Evolutionary conservation across 1,284 basidiomycete genomes (phyloP).

Genomic region (Fomes fomentarius): DNA sequence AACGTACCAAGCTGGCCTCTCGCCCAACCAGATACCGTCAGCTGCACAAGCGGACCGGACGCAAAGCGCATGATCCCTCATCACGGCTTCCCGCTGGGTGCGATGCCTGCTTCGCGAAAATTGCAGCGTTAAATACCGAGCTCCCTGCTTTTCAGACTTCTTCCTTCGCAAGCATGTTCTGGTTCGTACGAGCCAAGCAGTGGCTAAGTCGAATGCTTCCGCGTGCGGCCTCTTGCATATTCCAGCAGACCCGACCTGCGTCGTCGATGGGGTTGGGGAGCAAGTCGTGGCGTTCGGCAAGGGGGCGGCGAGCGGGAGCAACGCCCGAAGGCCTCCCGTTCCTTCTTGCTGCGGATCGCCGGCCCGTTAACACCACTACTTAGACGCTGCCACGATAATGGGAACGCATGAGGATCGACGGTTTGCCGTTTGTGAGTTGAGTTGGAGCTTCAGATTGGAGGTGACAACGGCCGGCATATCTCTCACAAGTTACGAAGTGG

Average conservation of each 20-base stretch:
- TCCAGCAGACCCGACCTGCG: too few species aligned
- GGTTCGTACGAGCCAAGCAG: too few species aligned
- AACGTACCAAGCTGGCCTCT: background rate
- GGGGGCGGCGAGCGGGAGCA: background rate
- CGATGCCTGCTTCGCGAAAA: constrained; percentile 4
- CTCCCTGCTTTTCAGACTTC: too few species aligned
- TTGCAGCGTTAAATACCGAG: too few species aligned
- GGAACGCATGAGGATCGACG: too few species aligned
- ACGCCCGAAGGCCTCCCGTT: background rate
- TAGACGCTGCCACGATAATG: background rate
- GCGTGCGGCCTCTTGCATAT: too few species aligned
- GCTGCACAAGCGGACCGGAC: constrained; percentile 7
- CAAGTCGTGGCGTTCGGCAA: background rate
- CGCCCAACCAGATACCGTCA: constrained; percentile 11
- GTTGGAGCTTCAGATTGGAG: too few species aligned
- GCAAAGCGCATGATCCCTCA: background rate
- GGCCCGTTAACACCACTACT: background rate
- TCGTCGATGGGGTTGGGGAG: background rate
- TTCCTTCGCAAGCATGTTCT: too few species aligned
- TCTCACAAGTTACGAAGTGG: too few species aligned
- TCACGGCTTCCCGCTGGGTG: background rate
- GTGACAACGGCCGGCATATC: too few species aligned
- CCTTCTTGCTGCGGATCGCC: background rate
- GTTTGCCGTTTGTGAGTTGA: too few species aligned
- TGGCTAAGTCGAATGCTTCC: too few species aligned